Conservation (phyloP, 129 eudicot genomes). For the Artemisia tridentata region DNA sequence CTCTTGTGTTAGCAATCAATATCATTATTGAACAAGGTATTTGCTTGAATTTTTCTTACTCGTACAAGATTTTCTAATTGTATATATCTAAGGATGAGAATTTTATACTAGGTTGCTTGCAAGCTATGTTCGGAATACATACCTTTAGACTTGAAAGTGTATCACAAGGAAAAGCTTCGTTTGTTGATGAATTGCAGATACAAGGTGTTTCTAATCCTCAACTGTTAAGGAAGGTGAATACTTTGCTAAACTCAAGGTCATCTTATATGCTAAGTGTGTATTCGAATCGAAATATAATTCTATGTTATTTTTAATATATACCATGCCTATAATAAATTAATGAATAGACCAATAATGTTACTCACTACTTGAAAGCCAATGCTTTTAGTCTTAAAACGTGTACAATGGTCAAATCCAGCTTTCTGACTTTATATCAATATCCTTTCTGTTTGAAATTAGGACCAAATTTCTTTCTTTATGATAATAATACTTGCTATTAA, state of each 20-base stretch:
- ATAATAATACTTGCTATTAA: neutral
- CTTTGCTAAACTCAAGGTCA: neutral
- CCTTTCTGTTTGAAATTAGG: neutral
- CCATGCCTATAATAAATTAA: neutral
- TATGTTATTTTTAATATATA: neutral
- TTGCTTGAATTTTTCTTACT: neutral
- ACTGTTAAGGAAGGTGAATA: constrained; percentile 62
- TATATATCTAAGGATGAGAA: too few relatives aligned
- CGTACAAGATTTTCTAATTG: neutral
- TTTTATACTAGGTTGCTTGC: constrained; percentile 58
- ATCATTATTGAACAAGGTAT: constrained; percentile 79
- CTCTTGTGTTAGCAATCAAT: constrained; percentile 58
- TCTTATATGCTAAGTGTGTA: neutral
- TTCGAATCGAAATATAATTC: neutral
- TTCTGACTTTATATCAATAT: neutral
- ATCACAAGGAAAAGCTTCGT: constrained; percentile 68
- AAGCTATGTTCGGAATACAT: constrained; percentile 59
- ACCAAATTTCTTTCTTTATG: neutral
- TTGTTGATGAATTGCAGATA: constrained; percentile 67
- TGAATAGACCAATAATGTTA: neutral
- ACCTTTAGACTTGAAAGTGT: constrained; percentile 77
- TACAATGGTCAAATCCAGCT: neutral
- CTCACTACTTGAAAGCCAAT: too few relatives aligned
- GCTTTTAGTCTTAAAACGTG: too few relatives aligned
- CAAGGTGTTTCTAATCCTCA: constrained; percentile 69